Base-by-base conservation (phyloP, 441 rosid species). In the Arabidopsis hybrid region DNA sequence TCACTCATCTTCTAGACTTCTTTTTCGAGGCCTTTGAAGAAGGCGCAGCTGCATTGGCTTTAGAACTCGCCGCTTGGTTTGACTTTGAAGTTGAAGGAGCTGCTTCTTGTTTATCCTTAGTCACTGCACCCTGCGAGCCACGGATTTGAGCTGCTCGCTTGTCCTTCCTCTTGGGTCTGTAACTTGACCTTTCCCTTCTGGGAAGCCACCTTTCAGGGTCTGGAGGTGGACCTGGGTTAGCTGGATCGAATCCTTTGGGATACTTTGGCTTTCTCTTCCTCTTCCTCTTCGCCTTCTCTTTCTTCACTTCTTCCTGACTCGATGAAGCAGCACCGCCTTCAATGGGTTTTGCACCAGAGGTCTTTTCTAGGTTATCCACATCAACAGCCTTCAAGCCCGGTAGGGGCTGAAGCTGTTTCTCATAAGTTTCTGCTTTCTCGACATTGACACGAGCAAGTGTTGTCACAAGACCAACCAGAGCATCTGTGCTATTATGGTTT, bases 191-290 rank as follows among this genome's bases (percentile, higher is more conserved):
- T 74, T 95, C 99, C 69, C 97, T 88, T 89, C 80, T 91, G 2
- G 98, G 98, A 18, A 95, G 97, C 99, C 97, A 91, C 80, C 98
- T 86, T 76, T 92, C 99, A 7, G 96, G 98, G 73, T 95, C 96
- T 1, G 98, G 98, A 47, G 91, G 96, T 63, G 98, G 95, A 59
- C 99, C 98, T 0, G 97, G 98, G 85, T 95, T 89, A 0, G 93
- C 90, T 0, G 91, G 96, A 82, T 95, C 98, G 50, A 89, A 95
- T 17, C 99, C 97, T 80, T 89, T 89, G 2, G 97, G 97, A 65
- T 91, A 90, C 83, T 84, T 95, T 47, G 97, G 98, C 83, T 95
- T 95, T 83, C 97, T 87, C 89, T 92, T 95, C 74, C 99, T 89
- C 90, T 89, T 92, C 69, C 86, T 94, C 91, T 94, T 94, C 7